Base-by-base conservation (phyloP, 169 alveolate species). In the Plasmodium adleri region DNA sequence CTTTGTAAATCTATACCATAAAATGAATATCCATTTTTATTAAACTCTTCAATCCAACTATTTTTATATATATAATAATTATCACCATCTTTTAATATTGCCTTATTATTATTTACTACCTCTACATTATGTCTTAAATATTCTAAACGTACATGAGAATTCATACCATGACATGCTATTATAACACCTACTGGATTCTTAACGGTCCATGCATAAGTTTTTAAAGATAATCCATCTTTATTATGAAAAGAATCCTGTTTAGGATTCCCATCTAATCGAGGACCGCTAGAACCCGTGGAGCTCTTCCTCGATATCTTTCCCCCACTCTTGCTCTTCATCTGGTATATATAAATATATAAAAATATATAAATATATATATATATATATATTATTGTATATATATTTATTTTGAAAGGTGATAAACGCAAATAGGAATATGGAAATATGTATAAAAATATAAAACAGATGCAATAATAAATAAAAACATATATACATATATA, bases 1-100 rank as follows among this genome's bases (percentile, higher is more conserved):
- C 94, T 88, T 75, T 93, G 96, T 39, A 64, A 92, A 68, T 93
- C 96, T 47, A 93, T 64, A 0, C 93, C 94, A 68, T 93, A 93
- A 20, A 89, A 92, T 17, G 88, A 73, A 64, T 64, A 91, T 1
- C 94, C 94, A 24, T 83, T 67, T 32, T 91, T 71, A 54, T 93
- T 93, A 6, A 93, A 63, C 20, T 86, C 70, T 20, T 93, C 91
- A 17, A 93, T 58, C 91, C 93, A 93, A 60, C 94, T 88, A 54
- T 91, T 86, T 60, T 93, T 88, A 59, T 93, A 91, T 20, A 86
- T 26, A 28, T 88, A 93, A 52, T 88, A 78, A 64, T 78, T 78
- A 26, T 78, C 52, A 52, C 63, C 90, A 26, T 80, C 93, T 59
- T 60, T 73, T 50, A 66, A 28, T 59, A 63, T 75, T 7, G 85